Evolutionary conservation across 257 asterid genomes (phyloP).

Genomic region (Lantana camara): DNA sequence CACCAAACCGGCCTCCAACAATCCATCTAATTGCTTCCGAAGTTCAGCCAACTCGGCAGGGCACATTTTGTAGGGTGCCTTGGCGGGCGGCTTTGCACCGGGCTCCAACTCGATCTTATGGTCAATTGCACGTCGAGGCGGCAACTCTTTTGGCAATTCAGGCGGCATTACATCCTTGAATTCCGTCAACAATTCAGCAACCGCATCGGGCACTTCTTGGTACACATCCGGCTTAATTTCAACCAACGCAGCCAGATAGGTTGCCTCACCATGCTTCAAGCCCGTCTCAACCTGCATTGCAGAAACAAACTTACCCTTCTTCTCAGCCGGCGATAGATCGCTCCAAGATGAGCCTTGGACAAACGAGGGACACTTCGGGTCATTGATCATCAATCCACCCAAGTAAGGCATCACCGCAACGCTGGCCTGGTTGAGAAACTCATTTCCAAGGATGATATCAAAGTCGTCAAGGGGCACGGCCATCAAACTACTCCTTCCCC

Average conservation of each 20-base stretch:
- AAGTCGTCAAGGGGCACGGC: too few relatives aligned
- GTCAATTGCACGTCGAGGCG: not conserved
- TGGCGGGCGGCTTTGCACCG: not conserved
- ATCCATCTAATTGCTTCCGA: not conserved
- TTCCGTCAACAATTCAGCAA: not conserved
- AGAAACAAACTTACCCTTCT: not conserved
- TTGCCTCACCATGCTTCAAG: not conserved
- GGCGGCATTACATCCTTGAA: not conserved
- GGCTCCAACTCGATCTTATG: not conserved
- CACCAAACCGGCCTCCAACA: too few relatives aligned
- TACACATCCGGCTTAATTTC: not conserved
- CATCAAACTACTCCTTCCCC: not conserved
- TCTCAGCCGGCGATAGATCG: not conserved
- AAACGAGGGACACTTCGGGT: too few relatives aligned
- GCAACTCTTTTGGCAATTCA: not conserved
- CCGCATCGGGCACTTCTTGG: not conserved
- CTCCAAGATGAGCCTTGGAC: not conserved
- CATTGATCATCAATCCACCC: too few relatives aligned
- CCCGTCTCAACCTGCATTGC: too few relatives aligned
- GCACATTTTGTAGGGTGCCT: not conserved
- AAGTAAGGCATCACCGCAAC: not conserved
- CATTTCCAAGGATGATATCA: not conserved
- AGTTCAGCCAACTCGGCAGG: not conserved
- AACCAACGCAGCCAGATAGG: not conserved
- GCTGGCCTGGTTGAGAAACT: not conserved